phyloP scores from a whole-genome alignment of 1,284 basidiomycete species.

The Ceratobasidium sp. region DNA sequence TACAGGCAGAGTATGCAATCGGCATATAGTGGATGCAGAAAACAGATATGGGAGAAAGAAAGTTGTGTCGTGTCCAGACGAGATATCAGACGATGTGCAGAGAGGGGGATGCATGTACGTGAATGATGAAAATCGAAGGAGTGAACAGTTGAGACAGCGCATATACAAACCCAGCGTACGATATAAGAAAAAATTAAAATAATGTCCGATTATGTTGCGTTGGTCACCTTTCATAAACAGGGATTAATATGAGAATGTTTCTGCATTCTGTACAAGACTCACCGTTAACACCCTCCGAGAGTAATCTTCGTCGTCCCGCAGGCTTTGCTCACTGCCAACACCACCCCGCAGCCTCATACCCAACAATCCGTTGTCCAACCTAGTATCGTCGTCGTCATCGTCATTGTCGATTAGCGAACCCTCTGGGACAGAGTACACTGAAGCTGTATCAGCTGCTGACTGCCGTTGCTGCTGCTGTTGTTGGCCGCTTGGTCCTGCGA shows the following conservation, averaged over 20 bases:
- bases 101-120: conserved; percentile 23
- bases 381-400: conserved; percentile 22
- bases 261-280: conserved; percentile 4
- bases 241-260: too few species aligned
- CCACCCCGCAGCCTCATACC: conserved; percentile 43
- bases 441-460: conserved; percentile 24
- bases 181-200: conserved; percentile 8
- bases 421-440: conserved; percentile 27
- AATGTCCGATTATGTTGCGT: conserved; percentile 42
- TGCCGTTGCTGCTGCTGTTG: not conserved
- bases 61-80: conserved; percentile 37
- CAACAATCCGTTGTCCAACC: conserved; percentile 24
- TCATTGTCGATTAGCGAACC: conserved; percentile 13
- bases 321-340: conserved; percentile 40
- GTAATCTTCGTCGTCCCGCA: conserved; percentile 46
- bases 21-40: conserved; percentile 31
- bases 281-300: conserved; percentile 45
- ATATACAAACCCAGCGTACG: conserved; percentile 1
- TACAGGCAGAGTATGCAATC: conserved; percentile 35
- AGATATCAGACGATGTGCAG: conserved; percentile 32
- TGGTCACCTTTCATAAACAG: conserved; percentile 34
- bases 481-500: conserved; percentile 19
- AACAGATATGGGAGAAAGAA: conserved; percentile 7
- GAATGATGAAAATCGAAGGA: conserved; percentile 23
- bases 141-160: not conserved